These are phyloP conservation scores for Suillus hirtellus DNA, from an alignment of 768 basidiomycete genomes.

Conservation along the genomic window DNA sequence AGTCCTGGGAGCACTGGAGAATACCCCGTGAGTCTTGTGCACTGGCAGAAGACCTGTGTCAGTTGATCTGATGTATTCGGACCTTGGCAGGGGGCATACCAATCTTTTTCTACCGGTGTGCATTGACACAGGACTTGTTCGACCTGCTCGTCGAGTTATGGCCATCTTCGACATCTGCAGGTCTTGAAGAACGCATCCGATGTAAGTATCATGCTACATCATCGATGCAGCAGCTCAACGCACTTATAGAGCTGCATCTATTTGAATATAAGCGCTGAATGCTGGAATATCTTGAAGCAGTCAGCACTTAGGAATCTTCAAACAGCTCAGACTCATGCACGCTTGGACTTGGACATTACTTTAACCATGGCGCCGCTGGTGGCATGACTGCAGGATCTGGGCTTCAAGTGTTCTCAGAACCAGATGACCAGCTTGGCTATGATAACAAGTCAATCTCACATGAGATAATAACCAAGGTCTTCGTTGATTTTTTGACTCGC, in stretches of 20 bases:
- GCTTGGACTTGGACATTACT: neutral
- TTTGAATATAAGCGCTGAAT: conserved; percentile 19
- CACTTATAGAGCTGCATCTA: conserved; percentile 25
- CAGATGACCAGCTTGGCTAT: conserved; percentile 5
- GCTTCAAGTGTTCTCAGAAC: conserved; percentile 4
- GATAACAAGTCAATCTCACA: conserved; percentile 16
- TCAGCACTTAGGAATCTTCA: neutral
- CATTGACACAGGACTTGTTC: conserved; percentile 24
- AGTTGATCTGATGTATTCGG: neutral
- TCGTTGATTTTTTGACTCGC: conserved; percentile 16
- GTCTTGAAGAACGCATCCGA: conserved; percentile 23
- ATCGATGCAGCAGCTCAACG: neutral
- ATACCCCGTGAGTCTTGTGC: conserved; percentile 18
- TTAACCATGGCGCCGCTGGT: neutral
- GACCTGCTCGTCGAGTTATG: conserved; percentile 26
- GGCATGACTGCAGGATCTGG: too few species aligned
- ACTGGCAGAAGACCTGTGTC: neutral
- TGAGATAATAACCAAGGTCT: conserved; percentile 25
- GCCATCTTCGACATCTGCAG: conserved; percentile 19
- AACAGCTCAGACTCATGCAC: neutral
- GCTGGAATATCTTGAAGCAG: conserved; percentile 18
- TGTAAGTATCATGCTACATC: conserved; percentile 13
- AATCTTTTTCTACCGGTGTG: conserved; percentile 21
- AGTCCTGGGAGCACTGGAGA: conserved; percentile 20
- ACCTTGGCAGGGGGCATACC: conserved; percentile 18